A percentile compares a stretch with the other conserved stretches of the same genome.
phyloP scores from a whole-genome alignment of 768 basidiomycete species.

The Tulasnella sp. region DNA sequence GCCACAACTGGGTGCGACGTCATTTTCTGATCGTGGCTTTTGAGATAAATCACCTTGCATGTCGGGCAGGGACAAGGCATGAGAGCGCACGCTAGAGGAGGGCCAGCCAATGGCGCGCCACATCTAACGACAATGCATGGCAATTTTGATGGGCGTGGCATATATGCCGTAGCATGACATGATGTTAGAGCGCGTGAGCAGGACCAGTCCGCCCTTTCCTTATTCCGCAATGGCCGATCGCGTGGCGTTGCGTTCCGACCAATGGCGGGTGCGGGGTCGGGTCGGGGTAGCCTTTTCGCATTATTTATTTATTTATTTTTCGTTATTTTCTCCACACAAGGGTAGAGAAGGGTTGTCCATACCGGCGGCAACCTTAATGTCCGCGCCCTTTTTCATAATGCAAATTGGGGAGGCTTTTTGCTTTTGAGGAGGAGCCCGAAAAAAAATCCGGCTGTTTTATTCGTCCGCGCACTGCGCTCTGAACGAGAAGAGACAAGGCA shows the following conservation, averaged over 20 bases:
- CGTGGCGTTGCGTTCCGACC: not conserved
- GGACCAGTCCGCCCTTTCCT: not conserved
- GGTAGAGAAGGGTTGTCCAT: not conserved
- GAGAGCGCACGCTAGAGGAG: not conserved
- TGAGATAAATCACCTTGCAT: not conserved
- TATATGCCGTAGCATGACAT: not conserved
- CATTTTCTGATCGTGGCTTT: conserved; percentile 1
- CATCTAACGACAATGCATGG: not conserved
- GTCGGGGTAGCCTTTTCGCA: not conserved
- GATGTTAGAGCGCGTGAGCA: not conserved
- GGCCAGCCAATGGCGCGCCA: not conserved
- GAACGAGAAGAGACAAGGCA: not conserved
- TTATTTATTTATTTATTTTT: not conserved
- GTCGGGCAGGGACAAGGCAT: not conserved
- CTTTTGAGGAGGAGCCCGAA: not conserved
- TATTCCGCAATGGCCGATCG: not conserved
- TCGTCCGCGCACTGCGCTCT: not conserved
- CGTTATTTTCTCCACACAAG: not conserved
- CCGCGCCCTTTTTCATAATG: not conserved
- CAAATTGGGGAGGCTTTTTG: not conserved
- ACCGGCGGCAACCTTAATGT: conserved; percentile 8
- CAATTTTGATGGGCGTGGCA: not conserved
- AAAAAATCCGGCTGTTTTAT: not conserved
- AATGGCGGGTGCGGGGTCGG: too few relatives aligned
- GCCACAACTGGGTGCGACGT: not conserved